Percentiles rank a stretch among this genome's conserved stretches.
Conservation (phyloP, 768 basidiomycete species). For the Chalciporus chontae region DNA sequence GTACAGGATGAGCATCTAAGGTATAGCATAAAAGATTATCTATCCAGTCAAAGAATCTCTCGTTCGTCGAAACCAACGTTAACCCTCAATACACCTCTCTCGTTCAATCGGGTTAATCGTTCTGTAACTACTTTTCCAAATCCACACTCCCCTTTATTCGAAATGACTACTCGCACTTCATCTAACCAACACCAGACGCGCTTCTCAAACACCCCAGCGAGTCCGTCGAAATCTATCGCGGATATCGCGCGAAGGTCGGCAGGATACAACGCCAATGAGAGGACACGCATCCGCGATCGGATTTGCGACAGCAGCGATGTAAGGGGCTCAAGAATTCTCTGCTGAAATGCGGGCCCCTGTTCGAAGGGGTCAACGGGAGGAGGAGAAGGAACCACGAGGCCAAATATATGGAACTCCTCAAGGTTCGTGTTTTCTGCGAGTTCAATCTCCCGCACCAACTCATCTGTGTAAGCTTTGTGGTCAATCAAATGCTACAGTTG, state of each 20-base stretch:
- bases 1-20: neutral
- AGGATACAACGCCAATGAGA: conserved; percentile 31
- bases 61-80: conserved; percentile 31
- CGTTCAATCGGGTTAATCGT: conserved; percentile 14
- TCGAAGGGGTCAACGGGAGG: conserved; percentile 23
- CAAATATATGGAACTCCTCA: conserved; percentile 31
- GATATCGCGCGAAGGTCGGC: conserved; percentile 29
- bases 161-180: conserved; percentile 28
- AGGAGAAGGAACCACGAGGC: conserved; percentile 30
- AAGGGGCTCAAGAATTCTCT: conserved; percentile 19
- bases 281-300: conserved; percentile 26
- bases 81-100: conserved; percentile 28
- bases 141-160: conserved; percentile 28
- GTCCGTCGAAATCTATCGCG: conserved; percentile 29
- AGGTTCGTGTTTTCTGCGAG: conserved; percentile 24
- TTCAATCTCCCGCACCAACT: conserved; percentile 25
- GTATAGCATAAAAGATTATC: neutral
- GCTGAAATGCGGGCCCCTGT: conserved; percentile 6
- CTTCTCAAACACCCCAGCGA: conserved; percentile 21
- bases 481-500: conserved; percentile 6
- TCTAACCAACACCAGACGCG: conserved; percentile 20
- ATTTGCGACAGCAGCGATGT: conserved; percentile 27
- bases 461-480: conserved; percentile 11
- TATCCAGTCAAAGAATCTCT: conserved; percentile 20
- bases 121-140: conserved; percentile 25